Evolutionary conservation across 768 basidiomycete genomes (phyloP), one percentile per base, ranked within the genome.

Genomic region (Podaxis carcinomalis): DNA sequence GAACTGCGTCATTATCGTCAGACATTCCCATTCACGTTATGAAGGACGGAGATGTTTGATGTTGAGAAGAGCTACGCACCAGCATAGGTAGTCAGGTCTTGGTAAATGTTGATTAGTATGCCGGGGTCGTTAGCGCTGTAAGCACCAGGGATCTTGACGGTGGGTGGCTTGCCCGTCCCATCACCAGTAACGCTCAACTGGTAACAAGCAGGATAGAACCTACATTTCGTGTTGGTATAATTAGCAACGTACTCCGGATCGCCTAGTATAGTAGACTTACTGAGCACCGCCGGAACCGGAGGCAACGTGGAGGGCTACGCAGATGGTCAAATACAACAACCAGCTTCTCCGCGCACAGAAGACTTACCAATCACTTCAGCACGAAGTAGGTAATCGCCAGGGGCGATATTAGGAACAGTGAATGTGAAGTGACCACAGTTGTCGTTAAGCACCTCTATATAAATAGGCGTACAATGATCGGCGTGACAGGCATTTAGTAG

Each of bases 381-480:
- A 52, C 78, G 76, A 58, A 82, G 32, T 44, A 80, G 71, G 64
- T 80, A 81, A 64, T 80, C 69, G 9, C 80, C 80, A 42, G 78
- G 72, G 3, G 75, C 74, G 61, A 81, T 75, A 56, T 69, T 71
- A 1, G 80, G 80, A 32, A 80, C 72, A 42, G 73, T 80, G 75
- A 83, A 80, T 2, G 78, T 80, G 65, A 73, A 81, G 67, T 82
- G 80, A n/a, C 81, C 81, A 58, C 81, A 83, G 69, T 83, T 82
- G 57, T 81, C 75, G 64, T 77, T 75, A 39, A 77, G 64, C 39
- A 75, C 72, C 65, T 73, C 73, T 68, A 23, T 21, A 57, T n/a
- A 39, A 25, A 28, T 27, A 16, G 1, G 7, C 35, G 23, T 10
- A 21, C 37, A 19, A 37, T 39, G 19, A 36, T 36, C 21, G 50